These are phyloP conservation scores for Dactylis glomerata DNA, from an alignment of 176 grass and related monocot genomes.

Conservation along the genomic window DNA sequence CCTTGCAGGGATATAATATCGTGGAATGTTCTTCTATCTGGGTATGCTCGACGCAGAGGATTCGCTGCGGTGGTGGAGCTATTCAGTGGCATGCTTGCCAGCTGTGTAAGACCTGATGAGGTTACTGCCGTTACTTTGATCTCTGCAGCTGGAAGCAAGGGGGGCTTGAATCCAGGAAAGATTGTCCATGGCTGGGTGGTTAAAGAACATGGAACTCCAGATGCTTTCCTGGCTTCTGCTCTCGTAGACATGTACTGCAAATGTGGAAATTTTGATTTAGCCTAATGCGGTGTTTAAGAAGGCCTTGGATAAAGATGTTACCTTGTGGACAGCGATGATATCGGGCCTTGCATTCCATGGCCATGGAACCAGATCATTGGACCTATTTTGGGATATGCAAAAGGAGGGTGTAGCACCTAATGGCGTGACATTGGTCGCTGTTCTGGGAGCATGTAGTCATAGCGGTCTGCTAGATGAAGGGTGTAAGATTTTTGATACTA, in stretches of 20 bases:
- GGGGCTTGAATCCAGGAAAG: conserved; percentile 26
- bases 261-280: conserved; percentile 44
- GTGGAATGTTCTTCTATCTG: conserved; percentile 46
- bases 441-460: conserved; percentile 59
- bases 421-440: conserved; percentile 48
- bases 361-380: conserved; percentile 30
- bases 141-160: conserved; percentile 22
- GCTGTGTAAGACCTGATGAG: conserved; percentile 37
- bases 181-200: conserved; percentile 43
- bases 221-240: conserved; percentile 54
- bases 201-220: conserved; percentile 30
- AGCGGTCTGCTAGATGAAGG: conserved; percentile 46
- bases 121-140: conserved; percentile 48
- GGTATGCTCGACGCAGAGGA: conserved; percentile 32
- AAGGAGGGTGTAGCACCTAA: conserved; percentile 10
- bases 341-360: conserved; percentile 54
- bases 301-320: conserved; percentile 44
- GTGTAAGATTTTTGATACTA: conserved; percentile 37
- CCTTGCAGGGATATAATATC: conserved; percentile 50
- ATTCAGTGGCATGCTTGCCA: conserved; percentile 28
- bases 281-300: conserved; percentile 34
- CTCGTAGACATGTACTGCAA: conserved; percentile 56
- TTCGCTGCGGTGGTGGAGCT: conserved; percentile 14
- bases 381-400: conserved; percentile 43
- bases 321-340: conserved; percentile 58